A percentile compares a stretch with the other conserved stretches of the same genome.
Conservation (phyloP, 768 basidiomycete species). For the Coprinopsis marcescibilis region DNA sequence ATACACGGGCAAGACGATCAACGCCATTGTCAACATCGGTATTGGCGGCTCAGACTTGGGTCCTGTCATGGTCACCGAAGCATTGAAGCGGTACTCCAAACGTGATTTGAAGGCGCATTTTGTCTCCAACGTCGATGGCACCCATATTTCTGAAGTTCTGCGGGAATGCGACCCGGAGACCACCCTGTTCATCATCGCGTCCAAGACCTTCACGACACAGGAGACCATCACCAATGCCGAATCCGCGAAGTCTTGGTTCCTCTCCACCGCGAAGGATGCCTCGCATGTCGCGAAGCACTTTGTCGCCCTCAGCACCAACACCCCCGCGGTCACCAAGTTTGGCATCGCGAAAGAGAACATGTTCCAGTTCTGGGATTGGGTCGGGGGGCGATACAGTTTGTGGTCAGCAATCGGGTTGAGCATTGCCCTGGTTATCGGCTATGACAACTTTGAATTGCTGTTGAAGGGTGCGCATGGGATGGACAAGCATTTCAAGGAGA, state of each 20-base stretch:
- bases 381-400: conserved; percentile 95
- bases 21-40: conserved; percentile 95
- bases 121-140: conserved; percentile 97
- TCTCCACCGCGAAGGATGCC: conserved; percentile 74
- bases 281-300: conserved; percentile 97
- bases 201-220: conserved; percentile 99
- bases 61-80: conserved; percentile 99
- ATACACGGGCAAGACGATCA: conserved; percentile 93
- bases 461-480: conserved; percentile 93
- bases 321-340: conserved; percentile 86
- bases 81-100: conserved; percentile 88
- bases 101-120: conserved; percentile 84
- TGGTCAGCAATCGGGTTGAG: conserved; percentile 98
- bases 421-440: conserved; percentile 90
- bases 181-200: conserved; percentile 97
- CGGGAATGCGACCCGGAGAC: conserved; percentile 80
- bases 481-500: conserved; percentile 94
- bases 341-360: conserved; percentile 91
- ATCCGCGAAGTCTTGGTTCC: conserved; percentile 93
- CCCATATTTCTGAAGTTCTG: conserved; percentile 88
- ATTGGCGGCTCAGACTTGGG: conserved; percentile 98
- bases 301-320: conserved; percentile 96
- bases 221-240: conserved; percentile 99
- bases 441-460: conserved; percentile 87
- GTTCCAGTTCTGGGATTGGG: conserved; percentile 99